These are phyloP conservation scores for Clohesyomyces aquaticus DNA, from an alignment of 495 filamentous ascomycete species.

Conservation along the genomic window DNA sequence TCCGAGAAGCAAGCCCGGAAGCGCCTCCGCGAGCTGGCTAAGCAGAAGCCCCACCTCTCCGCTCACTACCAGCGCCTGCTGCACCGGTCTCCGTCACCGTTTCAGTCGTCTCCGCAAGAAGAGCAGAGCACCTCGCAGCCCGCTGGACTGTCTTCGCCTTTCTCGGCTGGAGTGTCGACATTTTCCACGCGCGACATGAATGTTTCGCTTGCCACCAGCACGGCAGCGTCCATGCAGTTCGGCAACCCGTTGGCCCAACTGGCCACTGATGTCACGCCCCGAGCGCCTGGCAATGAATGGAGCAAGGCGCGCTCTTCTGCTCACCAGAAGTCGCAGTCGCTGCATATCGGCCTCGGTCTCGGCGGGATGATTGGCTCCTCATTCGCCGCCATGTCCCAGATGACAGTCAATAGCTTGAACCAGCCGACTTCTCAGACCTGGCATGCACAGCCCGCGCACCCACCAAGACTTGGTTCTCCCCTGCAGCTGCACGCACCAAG, in stretches of 20 bases:
- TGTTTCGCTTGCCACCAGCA: constrained; percentile 79
- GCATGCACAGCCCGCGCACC: constrained; percentile 12
- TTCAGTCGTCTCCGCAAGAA: constrained; percentile 56
- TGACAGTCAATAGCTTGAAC: constrained; percentile 55
- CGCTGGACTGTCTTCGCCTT: constrained; percentile 44
- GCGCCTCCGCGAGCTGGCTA: constrained; percentile 82
- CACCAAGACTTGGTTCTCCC: constrained; percentile 35
- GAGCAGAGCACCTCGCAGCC: constrained; percentile 29
- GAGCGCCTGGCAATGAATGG: constrained; percentile 22
- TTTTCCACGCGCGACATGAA: constrained; percentile 80
- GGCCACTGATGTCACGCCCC: constrained; percentile 42
- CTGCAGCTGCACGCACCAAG: constrained; percentile 43
- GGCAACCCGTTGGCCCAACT: constrained; percentile 70
- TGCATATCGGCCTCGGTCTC: constrained; percentile 48
- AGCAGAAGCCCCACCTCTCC: constrained; percentile 68
- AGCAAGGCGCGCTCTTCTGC: constrained; percentile 40
- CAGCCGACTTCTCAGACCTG: constrained; percentile 31
- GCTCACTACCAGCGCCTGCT: constrained; percentile 72
- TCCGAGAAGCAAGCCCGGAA: constrained; percentile 78
- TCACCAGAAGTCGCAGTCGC: constrained; percentile 50
- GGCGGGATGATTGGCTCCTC: constrained; percentile 35
- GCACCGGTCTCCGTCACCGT: constrained; percentile 74
- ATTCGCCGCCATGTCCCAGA: constrained; percentile 51
- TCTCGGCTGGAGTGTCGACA: constrained; percentile 44
- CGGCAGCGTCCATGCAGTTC: constrained; percentile 76